These are phyloP conservation scores for Calocera cornea DNA, from an alignment of 768 basidiomycete species.

Conservation along the genomic window DNA sequence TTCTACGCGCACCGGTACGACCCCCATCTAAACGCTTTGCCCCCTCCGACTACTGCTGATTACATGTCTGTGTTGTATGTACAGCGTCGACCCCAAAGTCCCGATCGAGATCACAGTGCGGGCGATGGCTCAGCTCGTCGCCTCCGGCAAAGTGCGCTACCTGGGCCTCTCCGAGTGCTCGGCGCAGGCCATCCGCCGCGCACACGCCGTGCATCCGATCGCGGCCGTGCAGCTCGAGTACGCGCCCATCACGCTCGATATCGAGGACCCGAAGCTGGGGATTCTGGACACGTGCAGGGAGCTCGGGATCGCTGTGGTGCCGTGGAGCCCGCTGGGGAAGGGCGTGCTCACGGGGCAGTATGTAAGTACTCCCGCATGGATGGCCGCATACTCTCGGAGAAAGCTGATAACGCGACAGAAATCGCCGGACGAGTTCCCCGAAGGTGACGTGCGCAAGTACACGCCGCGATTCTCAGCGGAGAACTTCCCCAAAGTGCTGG, in stretches of 20 bases:
- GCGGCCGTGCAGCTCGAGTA: constrained; percentile 16
- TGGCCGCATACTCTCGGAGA: background rate
- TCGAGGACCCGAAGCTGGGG: constrained; percentile 16
- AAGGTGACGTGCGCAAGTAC: constrained; percentile 20
- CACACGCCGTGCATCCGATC: constrained; percentile 14
- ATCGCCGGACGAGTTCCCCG: constrained; percentile 20
- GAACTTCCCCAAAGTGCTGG: constrained; percentile 25
- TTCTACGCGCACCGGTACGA: constrained; percentile 21
- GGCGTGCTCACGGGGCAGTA: constrained; percentile 26
- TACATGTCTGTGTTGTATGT: no score
- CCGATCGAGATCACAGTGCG: constrained; percentile 31
- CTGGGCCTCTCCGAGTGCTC: constrained; percentile 15
- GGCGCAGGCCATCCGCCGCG: constrained; percentile 13
- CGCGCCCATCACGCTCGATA: constrained; percentile 16
- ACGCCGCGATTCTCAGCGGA: constrained; percentile 25
- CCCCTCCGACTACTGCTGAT: no score
- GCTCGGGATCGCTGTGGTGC: constrained; percentile 23
- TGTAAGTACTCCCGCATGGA: background rate
- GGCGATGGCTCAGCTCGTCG: constrained; percentile 32
- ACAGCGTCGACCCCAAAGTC: constrained; percentile 22
- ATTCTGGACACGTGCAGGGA: constrained; percentile 22
- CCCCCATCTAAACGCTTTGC: no score
- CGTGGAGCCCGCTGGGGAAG: constrained; percentile 26
- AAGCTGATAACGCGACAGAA: background rate
- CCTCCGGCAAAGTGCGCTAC: constrained; percentile 15